Evolutionary conservation across 352 stramenopile genomes (phyloP), one percentile per base, ranked within the genome.

Genomic region (Phytopythium helicoides): DNA sequence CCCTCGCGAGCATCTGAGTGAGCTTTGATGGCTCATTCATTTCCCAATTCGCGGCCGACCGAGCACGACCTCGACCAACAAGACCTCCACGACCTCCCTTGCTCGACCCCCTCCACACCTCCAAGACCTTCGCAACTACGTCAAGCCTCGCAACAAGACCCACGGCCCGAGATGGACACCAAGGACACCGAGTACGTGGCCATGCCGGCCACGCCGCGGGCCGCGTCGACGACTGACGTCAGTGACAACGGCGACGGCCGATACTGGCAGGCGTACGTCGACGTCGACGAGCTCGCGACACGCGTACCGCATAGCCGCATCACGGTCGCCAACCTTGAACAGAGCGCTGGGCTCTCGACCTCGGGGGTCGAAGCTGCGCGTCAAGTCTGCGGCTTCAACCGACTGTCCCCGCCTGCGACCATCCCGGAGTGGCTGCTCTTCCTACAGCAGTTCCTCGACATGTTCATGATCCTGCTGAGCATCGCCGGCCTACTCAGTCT

Each of bases 391-490:
- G 71, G 71, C 0, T 64, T 60, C 45, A 81, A 81, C 52, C 61
- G 64, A 2, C 50, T 81, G 22, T 67, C 71, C 7, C 71, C 64
- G 12, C 67, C 71, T 3, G 60, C 62, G 47, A 52, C 47, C 15
- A 41, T 71, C 16, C 64, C 70, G 3, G 57, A 69, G 55, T 72
- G 62, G 38, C 49, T 74, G 4, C 35, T 76, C n/a, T 76, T 76
- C 53, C 52, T 80, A 19, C 56, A 67, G 37, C 64, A 80, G 56
- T 74, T 80, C 58, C 61, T 71, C 34, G 65, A 74, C 54, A 61
- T 76, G 60, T 81, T 77, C 58, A 76, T 72, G 64, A 45, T 77
- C 16, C 45, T 81, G 36, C 54, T 77, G 37, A 64, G 11, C 11
- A 46, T 66, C 10, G 71, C 67, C n/a, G 71, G 60, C 4, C 10